phyloP scores from a whole-genome alignment of 192 early-diverging fungal species.

The Chytriomyces confervae region DNA sequence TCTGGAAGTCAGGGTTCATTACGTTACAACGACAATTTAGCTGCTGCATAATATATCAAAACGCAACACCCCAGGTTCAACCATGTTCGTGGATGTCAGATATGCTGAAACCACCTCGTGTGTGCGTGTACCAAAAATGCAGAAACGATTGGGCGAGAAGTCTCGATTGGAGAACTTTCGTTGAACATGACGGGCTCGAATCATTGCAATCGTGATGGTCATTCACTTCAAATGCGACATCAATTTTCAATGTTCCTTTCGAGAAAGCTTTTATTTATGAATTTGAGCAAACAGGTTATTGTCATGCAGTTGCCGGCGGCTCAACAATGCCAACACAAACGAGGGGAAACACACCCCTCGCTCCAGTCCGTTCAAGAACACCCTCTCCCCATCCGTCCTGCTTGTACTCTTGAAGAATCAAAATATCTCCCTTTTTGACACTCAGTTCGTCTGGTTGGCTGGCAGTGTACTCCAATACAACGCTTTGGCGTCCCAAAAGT shows the following conservation, averaged over 20 bases:
- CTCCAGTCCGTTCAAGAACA: neutral
- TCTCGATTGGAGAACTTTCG: neutral
- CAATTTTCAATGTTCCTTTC: neutral
- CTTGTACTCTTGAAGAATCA: neutral
- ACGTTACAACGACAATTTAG: no score
- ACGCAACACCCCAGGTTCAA: neutral
- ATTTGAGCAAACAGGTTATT: neutral
- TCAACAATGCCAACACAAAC: constrained; percentile 8
- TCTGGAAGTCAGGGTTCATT: no score
- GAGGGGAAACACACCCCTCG: constrained; percentile 12
- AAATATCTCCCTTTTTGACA: neutral
- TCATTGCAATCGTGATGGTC: neutral
- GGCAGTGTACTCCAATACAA: neutral
- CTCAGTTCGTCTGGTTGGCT: constrained; percentile 3
- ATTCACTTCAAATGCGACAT: neutral
- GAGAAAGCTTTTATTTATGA: neutral
- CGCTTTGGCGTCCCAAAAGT: neutral
- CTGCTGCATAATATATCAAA: neutral
- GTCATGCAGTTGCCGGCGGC: neutral
- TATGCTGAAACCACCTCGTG: neutral
- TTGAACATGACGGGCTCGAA: neutral
- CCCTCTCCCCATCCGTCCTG: constrained; percentile 25
- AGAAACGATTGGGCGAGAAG: neutral
- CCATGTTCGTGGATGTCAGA: neutral
- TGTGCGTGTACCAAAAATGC: neutral